phyloP scores from a whole-genome alignment of 2,329 filamentous ascomycete genomes.

The Epichloe sibirici region DNA sequence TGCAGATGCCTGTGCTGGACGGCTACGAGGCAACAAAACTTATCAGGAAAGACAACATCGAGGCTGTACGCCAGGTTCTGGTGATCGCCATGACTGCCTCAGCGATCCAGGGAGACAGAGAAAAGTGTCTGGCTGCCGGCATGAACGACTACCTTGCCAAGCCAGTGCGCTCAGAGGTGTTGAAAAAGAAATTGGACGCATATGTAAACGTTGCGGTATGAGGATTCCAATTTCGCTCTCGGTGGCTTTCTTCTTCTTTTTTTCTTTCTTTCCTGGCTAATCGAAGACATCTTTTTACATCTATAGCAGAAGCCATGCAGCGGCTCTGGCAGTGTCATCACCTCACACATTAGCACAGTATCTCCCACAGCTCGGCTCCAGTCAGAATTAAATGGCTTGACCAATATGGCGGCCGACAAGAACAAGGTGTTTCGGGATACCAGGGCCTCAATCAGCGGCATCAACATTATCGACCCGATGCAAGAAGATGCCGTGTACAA shows the following conservation, averaged over 20 bases:
- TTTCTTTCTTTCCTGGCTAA: neutral
- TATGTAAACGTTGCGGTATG: slow-evolving; percentile 33
- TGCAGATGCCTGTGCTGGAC: slow-evolving; percentile 89
- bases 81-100: slow-evolving; percentile 96
- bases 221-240: neutral
- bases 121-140: slow-evolving; percentile 88
- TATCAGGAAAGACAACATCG: slow-evolving; percentile 63
- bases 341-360: slow-evolving; percentile 5
- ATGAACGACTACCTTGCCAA: slow-evolving; percentile 98
- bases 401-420: slow-evolving; percentile 2
- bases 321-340: neutral
- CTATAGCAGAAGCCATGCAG: neutral
- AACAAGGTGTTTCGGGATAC: neutral
- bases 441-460: slow-evolving; percentile 4
- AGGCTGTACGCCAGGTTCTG: slow-evolving; percentile 68
- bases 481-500: slow-evolving; percentile 22
- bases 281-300: neutral
- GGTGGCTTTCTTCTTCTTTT: neutral
- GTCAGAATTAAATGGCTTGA: slow-evolving; percentile 1
- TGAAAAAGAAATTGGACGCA: slow-evolving; percentile 67
- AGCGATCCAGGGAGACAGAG: slow-evolving; percentile 85
- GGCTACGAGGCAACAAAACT: slow-evolving; percentile 84
- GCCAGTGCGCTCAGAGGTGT: slow-evolving; percentile 76
- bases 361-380: slow-evolving; percentile 11
- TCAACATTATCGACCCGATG: slow-evolving; percentile 16